phyloP scores from a whole-genome alignment of 805 yeast species.

The Kodamaea nitidulidarum region DNA sequence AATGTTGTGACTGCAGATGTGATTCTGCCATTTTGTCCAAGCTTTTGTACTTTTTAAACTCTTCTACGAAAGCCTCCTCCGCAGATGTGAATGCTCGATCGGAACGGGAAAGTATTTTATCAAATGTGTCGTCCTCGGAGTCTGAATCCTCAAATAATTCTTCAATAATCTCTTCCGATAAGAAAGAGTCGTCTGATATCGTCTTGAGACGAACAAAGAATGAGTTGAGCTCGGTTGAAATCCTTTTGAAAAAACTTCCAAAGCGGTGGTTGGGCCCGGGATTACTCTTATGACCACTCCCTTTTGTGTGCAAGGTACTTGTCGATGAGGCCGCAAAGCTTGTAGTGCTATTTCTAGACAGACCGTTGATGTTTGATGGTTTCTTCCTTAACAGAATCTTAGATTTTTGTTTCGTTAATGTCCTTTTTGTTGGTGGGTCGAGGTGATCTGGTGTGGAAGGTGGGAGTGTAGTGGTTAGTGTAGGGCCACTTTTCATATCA shows the following conservation, averaged over 20 bases:
- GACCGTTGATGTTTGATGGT: conserved; percentile 1
- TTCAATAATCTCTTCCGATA: conserved; percentile 46
- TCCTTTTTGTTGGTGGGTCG: not conserved
- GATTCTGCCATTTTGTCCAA: conserved; percentile 30
- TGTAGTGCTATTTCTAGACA: not conserved
- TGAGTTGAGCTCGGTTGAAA: conserved; percentile 37
- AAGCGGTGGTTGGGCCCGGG: not conserved
- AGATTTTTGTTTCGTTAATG: conserved; percentile 4
- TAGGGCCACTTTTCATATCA: conserved; percentile 1
- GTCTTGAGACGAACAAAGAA: conserved; percentile 32
- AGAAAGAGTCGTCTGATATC: conserved; percentile 47
- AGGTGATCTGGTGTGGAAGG: not conserved
- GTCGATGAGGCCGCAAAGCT: not conserved
- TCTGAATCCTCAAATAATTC: conserved; percentile 46
- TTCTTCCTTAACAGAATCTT: conserved; percentile 7
- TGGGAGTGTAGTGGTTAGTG: not conserved
- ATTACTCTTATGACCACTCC: conserved; percentile 1
- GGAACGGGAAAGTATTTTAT: conserved; percentile 13
- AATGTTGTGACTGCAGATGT: conserved; percentile 12
- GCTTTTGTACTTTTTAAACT: conserved; percentile 27
- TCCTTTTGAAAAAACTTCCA: conserved; percentile 29
- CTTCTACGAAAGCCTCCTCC: conserved; percentile 31
- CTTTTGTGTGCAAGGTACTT: not conserved
- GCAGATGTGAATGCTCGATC: conserved; percentile 21
- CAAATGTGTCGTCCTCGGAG: conserved; percentile 27